A percentile compares a stretch with the other conserved stretches of the same genome.
These are phyloP conservation scores for Plenodomus tracheiphilus DNA, from an alignment of 2,329 filamentous ascomycete species.

Conservation along the genomic window DNA sequence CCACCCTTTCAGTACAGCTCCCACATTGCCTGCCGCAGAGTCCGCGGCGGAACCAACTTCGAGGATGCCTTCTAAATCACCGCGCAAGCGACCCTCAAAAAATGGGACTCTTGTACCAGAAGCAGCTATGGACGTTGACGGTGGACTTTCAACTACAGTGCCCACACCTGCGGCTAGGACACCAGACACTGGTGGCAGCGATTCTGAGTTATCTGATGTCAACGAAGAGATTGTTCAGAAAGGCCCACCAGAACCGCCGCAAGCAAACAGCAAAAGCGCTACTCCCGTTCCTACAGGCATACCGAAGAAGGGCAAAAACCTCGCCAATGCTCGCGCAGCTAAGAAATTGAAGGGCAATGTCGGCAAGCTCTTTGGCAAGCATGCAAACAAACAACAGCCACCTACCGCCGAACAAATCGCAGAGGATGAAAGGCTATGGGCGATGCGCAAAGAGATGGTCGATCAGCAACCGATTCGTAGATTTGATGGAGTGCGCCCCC, in stretches of 20 bases:
- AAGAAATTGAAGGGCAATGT: conserved; percentile 38
- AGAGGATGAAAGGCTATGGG: conserved; percentile 29
- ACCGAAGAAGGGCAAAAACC: conserved; percentile 34
- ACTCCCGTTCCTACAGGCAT: conserved; percentile 16
- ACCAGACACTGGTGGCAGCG: conserved; percentile 33
- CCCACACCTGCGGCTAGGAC: conserved; percentile 32
- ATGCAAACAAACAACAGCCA: conserved; percentile 33
- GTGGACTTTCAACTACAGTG: conserved; percentile 29
- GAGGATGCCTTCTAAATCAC: conserved; percentile 36
- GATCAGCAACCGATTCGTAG: conserved; percentile 29
- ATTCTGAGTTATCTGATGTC: conserved; percentile 44
- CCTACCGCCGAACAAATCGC: conserved; percentile 31
- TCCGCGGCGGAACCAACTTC: conserved; percentile 30
- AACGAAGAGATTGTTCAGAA: conserved; percentile 45
- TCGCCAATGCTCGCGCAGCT: conserved; percentile 28
- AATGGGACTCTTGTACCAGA: conserved; percentile 24
- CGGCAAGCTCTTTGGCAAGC: conserved; percentile 34
- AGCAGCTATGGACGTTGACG: conserved; percentile 24
- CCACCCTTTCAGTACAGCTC: conserved; percentile 35
- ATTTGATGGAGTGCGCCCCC: conserved; percentile 22
- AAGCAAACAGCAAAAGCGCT: conserved; percentile 27
- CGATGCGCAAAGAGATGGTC: conserved; percentile 30
- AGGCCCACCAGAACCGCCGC: conserved; percentile 34
- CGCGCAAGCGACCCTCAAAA: conserved; percentile 30
- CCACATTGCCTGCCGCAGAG: conserved; percentile 27